Percentiles rank a stretch among this genome's conserved stretches.
These are phyloP conservation scores for Malassezia furfur DNA, from an alignment of 1,284 basidiomycete genomes.

Conservation along the genomic window DNA sequence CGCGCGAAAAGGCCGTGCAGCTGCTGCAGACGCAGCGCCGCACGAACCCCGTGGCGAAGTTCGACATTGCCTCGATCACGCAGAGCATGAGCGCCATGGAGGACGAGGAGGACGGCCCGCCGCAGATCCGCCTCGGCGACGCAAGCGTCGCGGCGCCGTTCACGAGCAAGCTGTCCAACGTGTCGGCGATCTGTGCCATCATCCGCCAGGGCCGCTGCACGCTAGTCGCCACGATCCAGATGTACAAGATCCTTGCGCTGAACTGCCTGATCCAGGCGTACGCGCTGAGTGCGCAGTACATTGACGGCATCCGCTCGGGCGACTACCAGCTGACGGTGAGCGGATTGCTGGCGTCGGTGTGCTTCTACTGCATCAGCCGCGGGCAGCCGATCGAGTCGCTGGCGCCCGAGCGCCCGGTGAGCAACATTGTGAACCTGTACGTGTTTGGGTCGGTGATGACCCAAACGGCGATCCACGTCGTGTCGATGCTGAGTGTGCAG, in stretches of 20 bases:
- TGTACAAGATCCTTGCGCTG: constrained; percentile 48
- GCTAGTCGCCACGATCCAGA: constrained; percentile 45
- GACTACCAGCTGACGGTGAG: constrained; percentile 46
- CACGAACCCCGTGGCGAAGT: constrained; percentile 35
- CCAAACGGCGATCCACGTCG: constrained; percentile 43
- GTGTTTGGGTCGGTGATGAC: constrained; percentile 41
- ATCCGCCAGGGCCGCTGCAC: constrained; percentile 46
- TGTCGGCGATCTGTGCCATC: constrained; percentile 34
- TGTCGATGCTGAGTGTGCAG: constrained; percentile 40
- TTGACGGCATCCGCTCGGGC: constrained; percentile 46
- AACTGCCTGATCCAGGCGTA: constrained; percentile 47
- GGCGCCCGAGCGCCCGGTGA: constrained; percentile 38
- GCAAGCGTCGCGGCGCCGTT: constrained; percentile 46
- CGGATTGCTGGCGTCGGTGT: constrained; percentile 38
- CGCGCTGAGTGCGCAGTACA: constrained; percentile 38
- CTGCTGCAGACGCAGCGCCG: constrained; percentile 29
- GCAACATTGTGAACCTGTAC: constrained; percentile 41
- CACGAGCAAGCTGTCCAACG: constrained; percentile 40
- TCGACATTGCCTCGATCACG: constrained; percentile 40
- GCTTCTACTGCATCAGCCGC: constrained; percentile 45
- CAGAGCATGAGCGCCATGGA: constrained; percentile 33
- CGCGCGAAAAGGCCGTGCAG: constrained; percentile 35
- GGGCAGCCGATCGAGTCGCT: constrained; percentile 42
- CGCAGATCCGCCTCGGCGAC: constrained; percentile 47
- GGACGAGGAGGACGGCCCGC: constrained; percentile 44